phyloP scores from a whole-genome alignment of 306 rosid genomes.

The Pueraria montana region DNA sequence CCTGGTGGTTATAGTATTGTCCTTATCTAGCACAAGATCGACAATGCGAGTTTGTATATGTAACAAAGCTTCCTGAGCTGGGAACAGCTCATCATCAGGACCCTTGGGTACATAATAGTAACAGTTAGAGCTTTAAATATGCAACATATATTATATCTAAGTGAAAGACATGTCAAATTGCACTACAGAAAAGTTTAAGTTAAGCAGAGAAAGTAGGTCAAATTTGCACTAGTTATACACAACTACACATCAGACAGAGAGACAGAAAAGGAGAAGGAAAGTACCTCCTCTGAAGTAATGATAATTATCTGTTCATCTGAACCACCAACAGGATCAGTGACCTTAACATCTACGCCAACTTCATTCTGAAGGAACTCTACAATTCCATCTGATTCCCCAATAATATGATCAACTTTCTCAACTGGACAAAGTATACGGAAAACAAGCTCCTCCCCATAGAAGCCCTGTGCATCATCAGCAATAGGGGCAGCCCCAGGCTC shows the following conservation, averaged over 20 bases:
- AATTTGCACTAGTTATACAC: conserved; percentile 18
- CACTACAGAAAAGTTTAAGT: conserved; percentile 27
- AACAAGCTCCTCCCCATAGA: conserved; percentile 80
- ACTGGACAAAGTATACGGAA: conserved; percentile 92
- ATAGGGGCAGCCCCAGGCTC: conserved; percentile 69
- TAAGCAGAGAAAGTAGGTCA: conserved; percentile 24
- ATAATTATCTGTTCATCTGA: conserved; percentile 85
- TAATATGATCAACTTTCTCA: conserved; percentile 73
- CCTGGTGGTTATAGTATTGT: conserved; percentile 86
- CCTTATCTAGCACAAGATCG: conserved; percentile 85
- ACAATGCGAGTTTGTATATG: conserved; percentile 92
- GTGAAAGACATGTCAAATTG: conserved; percentile 37
- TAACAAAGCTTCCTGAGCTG: conserved; percentile 99
- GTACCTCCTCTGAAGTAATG: conserved; percentile 95
- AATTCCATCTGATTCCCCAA: conserved; percentile 92
- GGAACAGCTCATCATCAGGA: conserved; percentile 96
- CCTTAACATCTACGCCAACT: conserved; percentile 90
- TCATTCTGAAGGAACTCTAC: conserved; percentile 84
- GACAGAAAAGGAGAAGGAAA: conserved; percentile 32
- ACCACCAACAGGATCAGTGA: conserved; percentile 72
- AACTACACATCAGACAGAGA: conserved; percentile 28
- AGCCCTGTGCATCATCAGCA: conserved; percentile 67
- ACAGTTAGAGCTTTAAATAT: conserved; percentile 43
- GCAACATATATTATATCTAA: conserved; percentile 1
- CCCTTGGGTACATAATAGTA: conserved; percentile 65